Base-by-base conservation (phyloP, 768 basidiomycete genomes). In the Hydnomerulius pinastri region DNA sequence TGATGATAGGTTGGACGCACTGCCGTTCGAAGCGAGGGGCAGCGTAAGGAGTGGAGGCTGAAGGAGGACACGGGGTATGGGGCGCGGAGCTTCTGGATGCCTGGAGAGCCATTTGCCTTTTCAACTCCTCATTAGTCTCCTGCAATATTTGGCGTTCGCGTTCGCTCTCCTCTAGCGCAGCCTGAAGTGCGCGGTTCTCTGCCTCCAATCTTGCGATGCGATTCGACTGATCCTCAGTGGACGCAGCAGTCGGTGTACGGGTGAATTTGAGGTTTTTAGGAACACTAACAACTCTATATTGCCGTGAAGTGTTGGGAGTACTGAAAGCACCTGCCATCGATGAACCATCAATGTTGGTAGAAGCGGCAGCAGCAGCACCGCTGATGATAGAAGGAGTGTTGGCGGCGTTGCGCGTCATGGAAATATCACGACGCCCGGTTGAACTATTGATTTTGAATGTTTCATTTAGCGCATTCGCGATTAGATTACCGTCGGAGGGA, bases 391-490 rank as follows among this genome's bases (percentile, higher is more conserved):
- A 48, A n/a, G 46, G 27, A 38, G 51, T 56, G 49, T 42, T 38
- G 46, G 36, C n/a, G 11, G 47, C 38, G 49, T n/a, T n/a, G n/a
- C n/a, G n/a, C n/a, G n/a, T n/a, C n/a, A n/a, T n/a, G n/a, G n/a
- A n/a, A n/a, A n/a, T n/a, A n/a, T 23, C 35, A 38, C 51, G 28
- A 32, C 55, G 9, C 43, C 52, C 43, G 52, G 51, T 40, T 43
- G 53, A 55, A 25, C 50, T 42, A 52, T 68, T 66, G 9, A 44
- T 42, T 51, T 54, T 55, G 13, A 66, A 66, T 33, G 65, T 68
- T n/a, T 52, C 52, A 46, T 66, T 66, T 20, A 66, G 56, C 37
- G 66, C 65, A 5, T 46, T 57, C 43, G 61, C 57, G 38, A 67
- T 60, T 7, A 44, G 15, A 41, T 53, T 57, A 24, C 36, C 47